Evolutionary conservation across 805 yeast species (phyloP), one percentile per base, ranked within the genome.

Genomic region (Lachancea mirantina): DNA sequence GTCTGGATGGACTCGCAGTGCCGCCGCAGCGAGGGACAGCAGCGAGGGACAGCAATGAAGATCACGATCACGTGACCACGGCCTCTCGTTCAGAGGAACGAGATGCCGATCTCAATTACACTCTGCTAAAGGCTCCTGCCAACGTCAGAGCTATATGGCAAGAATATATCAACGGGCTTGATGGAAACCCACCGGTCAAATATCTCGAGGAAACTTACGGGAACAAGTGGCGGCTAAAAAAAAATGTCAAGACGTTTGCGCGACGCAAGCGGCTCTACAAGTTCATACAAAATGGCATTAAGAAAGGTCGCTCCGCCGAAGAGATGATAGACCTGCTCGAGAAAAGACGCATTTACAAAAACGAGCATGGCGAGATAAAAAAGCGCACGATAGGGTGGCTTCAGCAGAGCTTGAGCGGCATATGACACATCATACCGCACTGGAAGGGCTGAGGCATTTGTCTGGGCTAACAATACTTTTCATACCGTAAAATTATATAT

Each of bases 141-240:
- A 52, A 49, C 35, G 61, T 56, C 4, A 45, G 46, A 15, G 54
- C 57, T 7, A 54, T 55, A 20, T 62, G 66, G 63, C 55, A 53
- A 28, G 71, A 65, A 30, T 65, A 64, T 40, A 51, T 57, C 1
- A 46, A 47, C 17, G 71, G 71, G 2, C 50, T 64, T 19, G 52
- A 62, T 35, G 68, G 68, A 2, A 45, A 47, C n/a, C 67, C 68
- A 6, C 55, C 69, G 2, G 59, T 65, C 10, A 54, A 57, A 34
- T 52, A 52, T 11, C 48, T 65, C n/a, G 69, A 65, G 33, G 57
- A 57, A 17, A 53, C 52, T 25, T 65, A 55, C 39, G 67, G 68
- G 5, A 59, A 63, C 30, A 54, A 59, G 21, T 65, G 71, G 71
- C 49, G 70, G 42, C 49, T 43, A 36, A 63, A 39, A 30, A 59